Conservation (phyloP, 2,329 filamentous ascomycete species). For the Ophiostoma novo-ulmi region DNA sequence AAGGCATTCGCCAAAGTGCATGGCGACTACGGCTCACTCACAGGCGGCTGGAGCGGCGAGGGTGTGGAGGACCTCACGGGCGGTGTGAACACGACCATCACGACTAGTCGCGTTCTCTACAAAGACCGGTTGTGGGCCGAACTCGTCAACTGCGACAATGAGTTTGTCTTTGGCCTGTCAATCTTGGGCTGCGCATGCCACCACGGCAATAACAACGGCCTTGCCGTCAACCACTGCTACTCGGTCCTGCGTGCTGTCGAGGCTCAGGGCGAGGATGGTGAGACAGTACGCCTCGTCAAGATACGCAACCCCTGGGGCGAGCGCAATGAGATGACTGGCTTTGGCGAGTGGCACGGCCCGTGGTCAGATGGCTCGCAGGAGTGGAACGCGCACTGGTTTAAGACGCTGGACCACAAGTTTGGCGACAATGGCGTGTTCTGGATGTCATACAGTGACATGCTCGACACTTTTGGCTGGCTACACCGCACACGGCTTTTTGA, state of each 20-base stretch:
- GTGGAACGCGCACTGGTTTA: constrained; percentile 70
- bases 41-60: constrained; percentile 59
- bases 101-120: constrained; percentile 54
- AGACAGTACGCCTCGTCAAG: constrained; percentile 39
- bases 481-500: constrained; percentile 46
- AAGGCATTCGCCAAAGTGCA: constrained; percentile 75
- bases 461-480: constrained; percentile 42
- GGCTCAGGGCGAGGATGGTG: constrained; percentile 39
- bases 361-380: constrained; percentile 70
- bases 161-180: constrained; percentile 56
- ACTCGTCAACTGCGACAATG: constrained; percentile 53
- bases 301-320: constrained; percentile 66
- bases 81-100: constrained; percentile 53
- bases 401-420: constrained; percentile 59
- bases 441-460: constrained; percentile 44
- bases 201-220: constrained; percentile 20
- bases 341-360: constrained; percentile 62
- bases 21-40: constrained; percentile 63
- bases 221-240: constrained; percentile 45
- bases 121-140: constrained; percentile 68
- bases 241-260: constrained; percentile 47
- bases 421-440: constrained; percentile 59
- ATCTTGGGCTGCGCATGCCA: constrained; percentile 30
- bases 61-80: constrained; percentile 49
- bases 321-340: constrained; percentile 35